These are phyloP conservation scores for Paramarasmius palmivorus DNA, from an alignment of 1,284 basidiomycete species.

Conservation along the genomic window DNA sequence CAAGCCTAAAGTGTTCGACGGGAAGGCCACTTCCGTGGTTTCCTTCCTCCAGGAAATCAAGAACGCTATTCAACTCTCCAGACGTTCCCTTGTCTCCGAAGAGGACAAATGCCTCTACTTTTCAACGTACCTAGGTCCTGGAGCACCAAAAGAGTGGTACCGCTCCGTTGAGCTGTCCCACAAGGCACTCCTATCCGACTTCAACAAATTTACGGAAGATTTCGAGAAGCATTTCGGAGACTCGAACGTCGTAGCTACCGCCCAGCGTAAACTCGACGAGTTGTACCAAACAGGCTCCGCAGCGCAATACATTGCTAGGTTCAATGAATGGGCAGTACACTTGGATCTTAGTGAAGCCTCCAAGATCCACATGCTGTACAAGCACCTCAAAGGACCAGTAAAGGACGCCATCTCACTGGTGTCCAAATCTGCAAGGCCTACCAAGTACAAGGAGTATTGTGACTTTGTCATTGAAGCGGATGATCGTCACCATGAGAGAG, in stretches of 20 bases:
- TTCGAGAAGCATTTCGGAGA: neutral
- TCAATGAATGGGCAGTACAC: constrained; percentile 1
- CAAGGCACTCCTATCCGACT: neutral
- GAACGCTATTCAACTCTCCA: neutral
- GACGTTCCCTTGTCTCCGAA: neutral
- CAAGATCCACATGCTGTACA: neutral
- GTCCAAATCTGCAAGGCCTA: neutral
- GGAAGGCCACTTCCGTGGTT: neutral
- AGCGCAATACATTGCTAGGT: neutral
- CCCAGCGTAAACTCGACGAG: neutral
- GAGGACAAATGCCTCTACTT: constrained; percentile 11
- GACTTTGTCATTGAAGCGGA: neutral
- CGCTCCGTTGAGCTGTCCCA: neutral
- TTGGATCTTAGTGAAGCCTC: neutral
- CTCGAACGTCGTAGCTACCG: neutral
- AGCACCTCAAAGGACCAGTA: neutral
- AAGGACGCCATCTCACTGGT: neutral
- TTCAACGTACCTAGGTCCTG: neutral
- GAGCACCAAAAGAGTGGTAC: constrained; percentile 8
- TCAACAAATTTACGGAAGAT: neutral
- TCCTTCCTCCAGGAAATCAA: neutral
- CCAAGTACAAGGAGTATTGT: neutral
- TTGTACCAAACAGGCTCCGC: neutral
- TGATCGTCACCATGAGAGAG: neutral
- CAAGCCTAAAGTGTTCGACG: too few relatives aligned